A percentile compares a stretch with the other conserved stretches of the same genome.
These are phyloP conservation scores for Ustilago vetiveriae DNA, from an alignment of 1,284 basidiomycete genomes.

Conservation along the genomic window DNA sequence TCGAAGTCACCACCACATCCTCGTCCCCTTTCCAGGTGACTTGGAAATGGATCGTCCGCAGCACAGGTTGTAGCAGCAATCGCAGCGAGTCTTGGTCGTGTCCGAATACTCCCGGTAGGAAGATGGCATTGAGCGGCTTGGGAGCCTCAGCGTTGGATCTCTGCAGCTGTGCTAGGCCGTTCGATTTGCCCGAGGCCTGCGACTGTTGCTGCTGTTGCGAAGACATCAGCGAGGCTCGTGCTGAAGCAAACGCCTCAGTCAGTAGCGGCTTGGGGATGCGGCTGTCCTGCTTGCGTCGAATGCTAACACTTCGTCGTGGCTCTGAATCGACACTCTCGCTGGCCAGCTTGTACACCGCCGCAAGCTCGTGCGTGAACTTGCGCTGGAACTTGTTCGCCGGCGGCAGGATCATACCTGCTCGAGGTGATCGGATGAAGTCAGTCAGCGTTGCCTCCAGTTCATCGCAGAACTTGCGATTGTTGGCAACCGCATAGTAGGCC, in stretches of 20 bases:
- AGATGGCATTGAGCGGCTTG: constrained; percentile 55
- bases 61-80: constrained; percentile 35
- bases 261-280: constrained; percentile 55
- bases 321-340: constrained; percentile 58
- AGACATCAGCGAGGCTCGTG: constrained; percentile 28
- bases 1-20: constrained; percentile 55
- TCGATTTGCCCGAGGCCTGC: constrained; percentile 15
- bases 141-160: constrained; percentile 28
- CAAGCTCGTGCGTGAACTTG: constrained; percentile 60
- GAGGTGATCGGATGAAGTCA: constrained; percentile 63
- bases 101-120: constrained; percentile 56
- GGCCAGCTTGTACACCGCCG: constrained; percentile 51
- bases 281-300: constrained; percentile 58
- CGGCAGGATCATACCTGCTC: constrained; percentile 56
- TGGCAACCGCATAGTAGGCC: constrained; percentile 45
- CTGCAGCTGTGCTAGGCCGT: constrained; percentile 50
- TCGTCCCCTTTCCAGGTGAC: constrained; percentile 57
- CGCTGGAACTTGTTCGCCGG: constrained; percentile 51
- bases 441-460: constrained; percentile 57
- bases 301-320: constrained; percentile 53
- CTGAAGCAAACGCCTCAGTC: constrained; percentile 51
- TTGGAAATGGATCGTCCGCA: constrained; percentile 35
- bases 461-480: constrained; percentile 54
- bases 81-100: constrained; percentile 51
- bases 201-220: constrained; percentile 24